Percentiles rank a stretch among this genome's conserved stretches.
These are phyloP conservation scores for Calcarisporium arbuscula DNA, from an alignment of 2,329 filamentous ascomycete species.

Conservation along the genomic window DNA sequence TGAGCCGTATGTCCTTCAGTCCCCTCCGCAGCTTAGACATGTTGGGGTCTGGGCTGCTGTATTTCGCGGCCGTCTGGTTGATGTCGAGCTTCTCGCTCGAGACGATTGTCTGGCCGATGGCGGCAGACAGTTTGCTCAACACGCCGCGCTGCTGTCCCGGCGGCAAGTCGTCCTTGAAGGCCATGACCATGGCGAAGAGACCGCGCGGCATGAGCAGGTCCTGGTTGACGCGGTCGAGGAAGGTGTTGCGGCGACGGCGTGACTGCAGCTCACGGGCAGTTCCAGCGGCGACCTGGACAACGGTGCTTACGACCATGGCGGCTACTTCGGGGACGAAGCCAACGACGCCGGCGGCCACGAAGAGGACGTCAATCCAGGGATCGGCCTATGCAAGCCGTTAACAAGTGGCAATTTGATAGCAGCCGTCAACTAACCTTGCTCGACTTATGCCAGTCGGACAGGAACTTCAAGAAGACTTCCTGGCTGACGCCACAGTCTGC, in stretches of 20 bases:
- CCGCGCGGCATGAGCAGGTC: conserved; percentile 51
- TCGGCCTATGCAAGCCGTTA: conserved; percentile 21
- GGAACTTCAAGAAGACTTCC: conserved; percentile 39
- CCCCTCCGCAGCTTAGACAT: no score
- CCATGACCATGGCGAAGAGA: conserved; percentile 44
- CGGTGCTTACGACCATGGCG: conserved; percentile 35
- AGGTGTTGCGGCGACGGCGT: conserved; percentile 39
- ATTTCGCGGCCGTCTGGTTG: no score
- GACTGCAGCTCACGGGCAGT: conserved; percentile 35
- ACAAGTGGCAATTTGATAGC: no score
- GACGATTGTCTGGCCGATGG: no score
- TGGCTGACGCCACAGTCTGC: conserved; percentile 39
- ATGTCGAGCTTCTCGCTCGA: no score
- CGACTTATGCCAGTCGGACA: conserved; percentile 39
- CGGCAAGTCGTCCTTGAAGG: no score
- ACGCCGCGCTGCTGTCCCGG: conserved; percentile 27
- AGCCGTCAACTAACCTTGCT: no score
- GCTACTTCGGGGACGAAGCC: conserved; percentile 32
- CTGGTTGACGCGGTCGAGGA: conserved; percentile 49
- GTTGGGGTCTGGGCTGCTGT: background rate
- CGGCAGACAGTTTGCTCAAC: conserved; percentile 12
- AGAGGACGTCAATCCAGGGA: conserved; percentile 32
- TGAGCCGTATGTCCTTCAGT: no score
- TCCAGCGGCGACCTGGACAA: conserved; percentile 34
- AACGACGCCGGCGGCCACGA: conserved; percentile 31